Conservation (phyloP, 495 filamentous ascomycete genomes). For the Podospora comata region DNA sequence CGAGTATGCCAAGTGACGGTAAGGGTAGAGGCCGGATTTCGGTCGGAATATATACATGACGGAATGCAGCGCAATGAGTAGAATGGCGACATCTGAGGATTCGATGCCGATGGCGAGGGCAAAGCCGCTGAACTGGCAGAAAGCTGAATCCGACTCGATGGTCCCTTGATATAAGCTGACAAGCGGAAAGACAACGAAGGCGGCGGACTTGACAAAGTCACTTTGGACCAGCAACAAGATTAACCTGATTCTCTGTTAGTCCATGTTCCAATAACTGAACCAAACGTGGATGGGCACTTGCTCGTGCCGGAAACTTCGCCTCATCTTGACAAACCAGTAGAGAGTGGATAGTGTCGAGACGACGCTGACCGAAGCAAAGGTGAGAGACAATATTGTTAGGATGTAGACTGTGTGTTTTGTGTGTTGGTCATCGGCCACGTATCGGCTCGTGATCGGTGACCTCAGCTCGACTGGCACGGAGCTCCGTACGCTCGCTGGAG, state of each 20-base stretch:
- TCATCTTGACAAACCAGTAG: constrained; percentile 75
- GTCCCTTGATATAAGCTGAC: constrained; percentile 47
- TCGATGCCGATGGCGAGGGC: constrained; percentile 61
- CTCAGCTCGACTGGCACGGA: constrained; percentile 1
- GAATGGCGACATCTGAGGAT: constrained; percentile 63
- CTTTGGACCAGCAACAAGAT: constrained; percentile 69
- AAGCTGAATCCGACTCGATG: constrained; percentile 47
- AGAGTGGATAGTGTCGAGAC: constrained; percentile 49
- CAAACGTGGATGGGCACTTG: constrained; percentile 36
- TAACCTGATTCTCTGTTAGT: constrained; percentile 44
- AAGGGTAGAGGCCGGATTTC: constrained; percentile 62
- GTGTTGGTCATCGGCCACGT: not conserved
- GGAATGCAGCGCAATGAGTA: constrained; percentile 69
- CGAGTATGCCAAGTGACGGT: constrained; percentile 54
- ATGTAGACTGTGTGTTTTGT: constrained; percentile 11
- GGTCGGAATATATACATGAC: constrained; percentile 64
- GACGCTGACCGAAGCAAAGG: constrained; percentile 51
- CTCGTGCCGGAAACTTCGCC: constrained; percentile 70
- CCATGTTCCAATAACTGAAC: not conserved
- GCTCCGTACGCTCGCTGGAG: not conserved
- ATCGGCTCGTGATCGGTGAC: not conserved
- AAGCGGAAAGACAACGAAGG: constrained; percentile 61
- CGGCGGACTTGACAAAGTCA: constrained; percentile 64
- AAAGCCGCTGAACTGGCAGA: constrained; percentile 69
- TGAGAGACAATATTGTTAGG: constrained; percentile 28